Evolutionary conservation across 768 basidiomycete species (phyloP).

Genomic region (Pluteus cervinus): DNA sequence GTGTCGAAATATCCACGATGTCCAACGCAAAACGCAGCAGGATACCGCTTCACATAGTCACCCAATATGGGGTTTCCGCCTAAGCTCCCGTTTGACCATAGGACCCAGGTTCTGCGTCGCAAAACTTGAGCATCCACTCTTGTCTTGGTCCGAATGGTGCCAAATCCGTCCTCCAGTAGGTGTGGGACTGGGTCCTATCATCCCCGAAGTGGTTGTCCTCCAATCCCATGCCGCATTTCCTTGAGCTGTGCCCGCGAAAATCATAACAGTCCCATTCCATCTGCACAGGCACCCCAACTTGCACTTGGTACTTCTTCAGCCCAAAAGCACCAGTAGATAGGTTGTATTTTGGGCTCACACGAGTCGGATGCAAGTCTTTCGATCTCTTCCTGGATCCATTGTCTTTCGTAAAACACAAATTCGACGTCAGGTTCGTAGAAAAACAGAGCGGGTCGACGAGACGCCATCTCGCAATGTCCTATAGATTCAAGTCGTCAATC

Average conservation of each 20-base stretch:
- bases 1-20: slow-evolving; percentile 54
- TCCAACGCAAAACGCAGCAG: slow-evolving; percentile 67
- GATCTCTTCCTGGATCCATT: slow-evolving; percentile 75
- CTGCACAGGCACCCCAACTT: slow-evolving; percentile 74
- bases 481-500: too few relatives aligned
- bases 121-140: slow-evolving; percentile 88
- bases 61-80: slow-evolving; percentile 47
- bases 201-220: too few relatives aligned
- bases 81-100: slow-evolving; percentile 92
- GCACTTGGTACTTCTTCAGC: slow-evolving; percentile 61
- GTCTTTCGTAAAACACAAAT: slow-evolving; percentile 67
- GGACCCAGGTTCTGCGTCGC: slow-evolving; percentile 79
- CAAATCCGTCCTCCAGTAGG: slow-evolving; percentile 93
- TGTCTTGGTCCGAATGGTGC: slow-evolving; percentile 76
- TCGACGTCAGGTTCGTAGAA: slow-evolving; percentile 85
- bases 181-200: slow-evolving; percentile 68
- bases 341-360: slow-evolving; percentile 64
- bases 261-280: slow-evolving; percentile 89
- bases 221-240: slow-evolving; percentile 10
- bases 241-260: slow-evolving; percentile 83
- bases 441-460: slow-evolving; percentile 35
- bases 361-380: slow-evolving; percentile 48
- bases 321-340: slow-evolving; percentile 58
- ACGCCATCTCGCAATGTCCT: too few relatives aligned
- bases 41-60: slow-evolving; percentile 55